A percentile compares a stretch with the other conserved stretches of the same genome.
These are phyloP conservation scores for Calonectria crousiana DNA, from an alignment of 2,329 filamentous ascomycete species.

Conservation along the genomic window DNA sequence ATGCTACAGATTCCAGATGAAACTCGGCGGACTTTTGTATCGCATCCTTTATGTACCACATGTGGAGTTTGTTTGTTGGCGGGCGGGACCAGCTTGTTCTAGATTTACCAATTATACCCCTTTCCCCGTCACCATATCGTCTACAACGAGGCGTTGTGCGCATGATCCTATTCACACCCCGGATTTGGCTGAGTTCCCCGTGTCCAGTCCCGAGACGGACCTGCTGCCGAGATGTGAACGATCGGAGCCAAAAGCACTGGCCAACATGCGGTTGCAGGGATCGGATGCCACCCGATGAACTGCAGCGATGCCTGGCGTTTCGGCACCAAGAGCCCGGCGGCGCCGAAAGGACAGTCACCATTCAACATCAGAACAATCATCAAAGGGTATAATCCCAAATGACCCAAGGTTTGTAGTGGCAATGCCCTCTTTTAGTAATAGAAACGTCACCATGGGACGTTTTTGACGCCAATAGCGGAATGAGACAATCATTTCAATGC, in stretches of 20 bases:
- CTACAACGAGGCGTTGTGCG: not conserved
- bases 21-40: not conserved
- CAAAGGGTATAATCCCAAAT: not conserved
- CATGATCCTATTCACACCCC: not conserved
- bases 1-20: not conserved
- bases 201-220: not conserved
- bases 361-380: not conserved
- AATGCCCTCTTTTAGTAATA: not conserved
- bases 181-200: not conserved
- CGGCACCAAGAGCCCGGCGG: not conserved
- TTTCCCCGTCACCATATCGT: not conserved
- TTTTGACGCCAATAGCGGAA: not conserved
- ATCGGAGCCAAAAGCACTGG: not conserved
- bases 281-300: not conserved
- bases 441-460: not conserved
- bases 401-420: not conserved
- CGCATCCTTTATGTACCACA: not conserved
- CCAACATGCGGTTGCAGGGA: not conserved
- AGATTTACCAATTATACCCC: not conserved
- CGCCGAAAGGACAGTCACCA: not conserved
- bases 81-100: not conserved
- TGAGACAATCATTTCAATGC: not conserved
- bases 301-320: too few relatives aligned
- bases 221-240: not conserved
- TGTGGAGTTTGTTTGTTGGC: too few relatives aligned